Base-by-base conservation (phyloP, 495 filamentous ascomycete species). In the Hypoxylon intermedium region DNA sequence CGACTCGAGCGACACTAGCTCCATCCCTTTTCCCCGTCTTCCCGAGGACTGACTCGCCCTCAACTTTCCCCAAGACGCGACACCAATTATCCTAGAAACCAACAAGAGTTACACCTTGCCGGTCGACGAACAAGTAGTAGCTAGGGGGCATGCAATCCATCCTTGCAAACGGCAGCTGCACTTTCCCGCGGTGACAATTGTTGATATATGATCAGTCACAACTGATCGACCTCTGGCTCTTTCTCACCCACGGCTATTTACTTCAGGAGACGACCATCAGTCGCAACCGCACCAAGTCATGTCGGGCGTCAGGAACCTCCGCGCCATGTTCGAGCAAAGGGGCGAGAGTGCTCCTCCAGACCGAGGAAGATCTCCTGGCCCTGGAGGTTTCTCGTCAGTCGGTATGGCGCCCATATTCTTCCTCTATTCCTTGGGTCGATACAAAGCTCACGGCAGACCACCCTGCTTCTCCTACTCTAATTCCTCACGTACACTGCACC, bases 281-380 rank as follows among this genome's bases (percentile, higher is more conserved):
- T 65, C 59, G 65, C 72, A 62, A 65, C 64, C 48, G 37, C 11
- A 37, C n/a, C 34, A 2, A 59, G 30, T 40, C 65, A 82, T 80
- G 78, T 79, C 77, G 58, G 72, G 71, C 53, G 79, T 81, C 59
- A 81, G 71, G 72, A 91, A 88, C 76, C 84, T 97, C 56, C 84
- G 91, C 52, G 92, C 92, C 65, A 91, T 90, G 81, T 97, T 97
- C 71, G 92, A 97, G 79, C 87, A 84, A 63, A 85, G 83, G 68
- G 82, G 81, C 63, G 80, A 81, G 31, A 73, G 74, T 9, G 85
- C 85, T 38, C 85, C 89, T 48, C 87, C 88, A 26, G 85, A 88
- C 53, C 86, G 89, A 70, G 90, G 90, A 53, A 82, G 88, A 69
- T 90, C 89, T 34, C 87, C 89, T 51, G 85, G 80, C 48, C 65